Percentiles rank a stretch among this genome's conserved stretches.
These are phyloP conservation scores for Phytomonas francai DNA, from an alignment of 208 protist genomes.

Conservation along the genomic window DNA sequence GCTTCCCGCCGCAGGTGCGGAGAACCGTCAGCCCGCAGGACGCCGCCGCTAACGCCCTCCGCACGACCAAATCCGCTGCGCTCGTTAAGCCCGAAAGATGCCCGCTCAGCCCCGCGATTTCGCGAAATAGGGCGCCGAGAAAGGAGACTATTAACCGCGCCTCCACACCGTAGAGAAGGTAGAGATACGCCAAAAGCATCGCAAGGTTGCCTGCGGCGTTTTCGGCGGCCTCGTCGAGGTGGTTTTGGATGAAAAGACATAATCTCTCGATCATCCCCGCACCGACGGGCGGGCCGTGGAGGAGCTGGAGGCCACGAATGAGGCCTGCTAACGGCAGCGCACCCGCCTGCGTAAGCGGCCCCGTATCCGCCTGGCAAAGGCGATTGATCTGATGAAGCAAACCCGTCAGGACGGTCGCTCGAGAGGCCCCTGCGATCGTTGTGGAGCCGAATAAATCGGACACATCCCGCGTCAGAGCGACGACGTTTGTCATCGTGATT, in stretches of 20 bases:
- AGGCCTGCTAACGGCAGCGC: slow-evolving; percentile 70
- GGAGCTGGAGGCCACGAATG: slow-evolving; percentile 62
- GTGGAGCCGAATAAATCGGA: slow-evolving; percentile 25
- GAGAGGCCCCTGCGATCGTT: slow-evolving; percentile 25
- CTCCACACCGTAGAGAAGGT: slow-evolving; percentile 66
- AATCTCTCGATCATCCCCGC: slow-evolving; percentile 56
- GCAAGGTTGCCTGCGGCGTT: slow-evolving; percentile 39
- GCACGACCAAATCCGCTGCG: slow-evolving; percentile 5
- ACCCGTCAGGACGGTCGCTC: slow-evolving; percentile 41
- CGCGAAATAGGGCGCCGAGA: slow-evolving; percentile 11
- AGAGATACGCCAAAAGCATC: slow-evolving; percentile 67
- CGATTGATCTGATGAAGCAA: slow-evolving; percentile 45
- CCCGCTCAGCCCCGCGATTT: slow-evolving; percentile 1
- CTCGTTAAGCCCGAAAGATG: neutral
- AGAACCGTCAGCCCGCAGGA: slow-evolving; percentile 56
- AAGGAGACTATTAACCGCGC: slow-evolving; percentile 43
- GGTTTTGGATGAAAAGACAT: slow-evolving; percentile 30
- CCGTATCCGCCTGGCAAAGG: slow-evolving; percentile 47
- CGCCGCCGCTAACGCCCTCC: slow-evolving; percentile 31
- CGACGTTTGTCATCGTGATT: slow-evolving; percentile 71
- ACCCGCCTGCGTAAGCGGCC: slow-evolving; percentile 39
- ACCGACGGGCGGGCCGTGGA: slow-evolving; percentile 62
- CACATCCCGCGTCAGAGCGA: slow-evolving; percentile 49
- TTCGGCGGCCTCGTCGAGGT: slow-evolving; percentile 41
- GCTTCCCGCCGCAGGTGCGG: slow-evolving; percentile 69